These are phyloP conservation scores for Chlorencoelia australis DNA, from an alignment of 2,329 filamentous ascomycete species.

Conservation along the genomic window DNA sequence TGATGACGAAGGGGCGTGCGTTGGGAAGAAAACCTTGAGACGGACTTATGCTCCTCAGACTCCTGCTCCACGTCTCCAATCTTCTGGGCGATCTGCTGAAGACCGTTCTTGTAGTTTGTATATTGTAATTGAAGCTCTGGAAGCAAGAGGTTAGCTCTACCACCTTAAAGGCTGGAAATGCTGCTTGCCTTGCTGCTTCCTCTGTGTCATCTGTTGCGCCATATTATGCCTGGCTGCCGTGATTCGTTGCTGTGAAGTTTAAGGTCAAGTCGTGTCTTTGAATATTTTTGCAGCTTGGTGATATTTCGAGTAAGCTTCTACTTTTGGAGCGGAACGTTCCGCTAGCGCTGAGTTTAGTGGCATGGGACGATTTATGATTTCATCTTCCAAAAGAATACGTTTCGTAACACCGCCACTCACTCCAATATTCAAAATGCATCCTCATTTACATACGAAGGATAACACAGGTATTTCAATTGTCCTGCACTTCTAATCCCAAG, in stretches of 20 bases:
- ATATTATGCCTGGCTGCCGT: no score
- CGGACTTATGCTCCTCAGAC: constrained; percentile 94
- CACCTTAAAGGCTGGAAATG: not conserved
- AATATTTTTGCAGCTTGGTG: no score
- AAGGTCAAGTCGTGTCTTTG: no score
- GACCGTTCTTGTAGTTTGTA: constrained; percentile 62
- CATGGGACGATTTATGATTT: no score
- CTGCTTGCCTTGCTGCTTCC: constrained; percentile 28
- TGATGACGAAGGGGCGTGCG: not conserved
- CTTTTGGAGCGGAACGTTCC: no score
- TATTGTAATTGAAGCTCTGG: constrained; percentile 74
- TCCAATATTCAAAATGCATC: constrained; percentile 77
- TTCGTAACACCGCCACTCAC: constrained; percentile 3
- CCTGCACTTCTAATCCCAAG: not conserved
- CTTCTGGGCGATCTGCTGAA: constrained; percentile 90
- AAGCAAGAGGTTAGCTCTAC: constrained; percentile 4
- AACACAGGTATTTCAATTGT: constrained; percentile 57
- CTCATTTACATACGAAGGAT: constrained; percentile 87
- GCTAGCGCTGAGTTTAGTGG: no score
- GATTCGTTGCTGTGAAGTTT: no score
- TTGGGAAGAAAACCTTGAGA: constrained; percentile 12
- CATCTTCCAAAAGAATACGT: no score
- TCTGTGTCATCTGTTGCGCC: constrained; percentile 25
- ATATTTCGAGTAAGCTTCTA: no score
- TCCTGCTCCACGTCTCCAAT: constrained; percentile 98